Base-by-base conservation (phyloP, 306 rosid species). In the Vicia villosa region DNA sequence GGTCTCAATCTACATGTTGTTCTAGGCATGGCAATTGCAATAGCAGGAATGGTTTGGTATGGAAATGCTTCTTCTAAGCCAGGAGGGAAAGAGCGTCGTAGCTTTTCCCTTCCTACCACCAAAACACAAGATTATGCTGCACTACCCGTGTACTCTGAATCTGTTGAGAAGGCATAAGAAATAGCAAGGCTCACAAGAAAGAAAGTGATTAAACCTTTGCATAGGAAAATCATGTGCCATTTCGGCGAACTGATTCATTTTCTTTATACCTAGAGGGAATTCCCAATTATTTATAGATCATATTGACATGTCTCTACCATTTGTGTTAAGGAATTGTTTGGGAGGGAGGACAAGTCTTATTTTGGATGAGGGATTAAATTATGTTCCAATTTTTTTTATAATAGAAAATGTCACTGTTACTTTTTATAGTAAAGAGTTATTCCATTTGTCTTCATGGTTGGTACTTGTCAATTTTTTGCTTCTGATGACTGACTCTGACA, bases 61-160 rank as follows among this genome's bases (percentile, higher is more conserved):
- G 96, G 95, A 59, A 90, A 90, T 37, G 95, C 96, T 73, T 90
- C 96, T 38, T 81, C 96, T 16, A 88, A 87, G 77, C 95, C 96
- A 5, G 96, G 96, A 38, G 96, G 95, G 32, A 90, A 90, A 69
- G 96, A 90, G 66, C 89, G 95, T 4, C 91, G 86, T 37, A 86
- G 84, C 82, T 57, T 74, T 56, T 79, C 96, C 12, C 10, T 79
- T 46, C 79, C 86, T 32, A 42, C 56, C 80, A 60, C 63, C 74
- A 87, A 86, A 77, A 57, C 90, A 28, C 87, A 70, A 65, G 91
- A 86, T 56, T 81, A 84, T 24, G 72, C 78, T 57, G 61, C 79
- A 8, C 43, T 87, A 10, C 83, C 85, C 2, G 85, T 87, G 69
- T 74, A 89, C 45, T 66, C 86, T 34, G 95, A 81, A 41, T 38